These are phyloP conservation scores for Incumbomyces delicatus DNA, from an alignment of 2,329 filamentous ascomycete genomes.

Conservation along the genomic window DNA sequence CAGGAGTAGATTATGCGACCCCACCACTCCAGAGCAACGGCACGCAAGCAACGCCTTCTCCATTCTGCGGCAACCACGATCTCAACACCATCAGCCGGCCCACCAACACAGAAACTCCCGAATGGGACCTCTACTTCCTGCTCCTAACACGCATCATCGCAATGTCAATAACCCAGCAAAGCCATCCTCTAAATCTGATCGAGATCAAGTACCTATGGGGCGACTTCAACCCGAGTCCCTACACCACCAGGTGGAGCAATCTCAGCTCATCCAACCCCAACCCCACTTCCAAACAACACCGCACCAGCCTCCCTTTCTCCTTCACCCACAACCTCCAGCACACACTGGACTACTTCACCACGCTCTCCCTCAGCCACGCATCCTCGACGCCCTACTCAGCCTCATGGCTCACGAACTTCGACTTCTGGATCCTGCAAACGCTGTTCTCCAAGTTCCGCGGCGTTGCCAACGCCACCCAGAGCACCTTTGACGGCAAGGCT, in stretches of 20 bases:
- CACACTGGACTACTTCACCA: constrained; percentile 52
- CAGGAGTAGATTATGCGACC: background rate
- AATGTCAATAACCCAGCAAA: constrained; percentile 49
- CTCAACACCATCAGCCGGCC: constrained; percentile 49
- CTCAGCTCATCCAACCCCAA: constrained; percentile 21
- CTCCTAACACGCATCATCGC: constrained; percentile 50
- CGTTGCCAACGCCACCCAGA: constrained; percentile 78
- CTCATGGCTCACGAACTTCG: constrained; percentile 28
- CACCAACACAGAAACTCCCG: constrained; percentile 46
- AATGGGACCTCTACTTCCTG: constrained; percentile 51
- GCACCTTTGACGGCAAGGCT: constrained; percentile 64
- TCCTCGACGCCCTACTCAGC: constrained; percentile 47
- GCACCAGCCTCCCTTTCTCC: constrained; percentile 46
- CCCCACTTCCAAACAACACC: constrained; percentile 3
- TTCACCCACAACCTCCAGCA: constrained; percentile 51
- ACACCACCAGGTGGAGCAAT: constrained; percentile 8
- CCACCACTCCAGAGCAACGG: background rate
- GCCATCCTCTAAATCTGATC: constrained; percentile 50
- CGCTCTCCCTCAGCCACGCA: constrained; percentile 23
- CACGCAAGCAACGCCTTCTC: constrained; percentile 8
- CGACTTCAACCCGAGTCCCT: constrained; percentile 37
- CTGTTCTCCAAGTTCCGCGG: constrained; percentile 88
- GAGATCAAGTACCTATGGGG: constrained; percentile 58
- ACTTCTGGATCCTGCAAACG: constrained; percentile 66
- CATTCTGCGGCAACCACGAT: constrained; percentile 35